Conservation (phyloP, 2,329 filamentous ascomycete genomes). For the Teratosphaeria viscida region DNA sequence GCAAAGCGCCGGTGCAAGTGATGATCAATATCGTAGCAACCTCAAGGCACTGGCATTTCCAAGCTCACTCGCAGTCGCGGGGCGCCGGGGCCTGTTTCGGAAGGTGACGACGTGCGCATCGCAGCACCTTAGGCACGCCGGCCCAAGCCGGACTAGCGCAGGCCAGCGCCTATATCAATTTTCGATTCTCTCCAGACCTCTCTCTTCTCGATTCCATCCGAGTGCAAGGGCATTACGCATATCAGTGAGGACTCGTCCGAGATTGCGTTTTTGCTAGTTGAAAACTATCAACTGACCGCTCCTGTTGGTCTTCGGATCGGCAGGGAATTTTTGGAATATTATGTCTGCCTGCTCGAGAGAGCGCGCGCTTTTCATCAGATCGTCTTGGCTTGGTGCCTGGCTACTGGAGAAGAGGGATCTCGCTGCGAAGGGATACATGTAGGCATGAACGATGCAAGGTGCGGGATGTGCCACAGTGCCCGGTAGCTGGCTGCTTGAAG, state of each 20-base stretch:
- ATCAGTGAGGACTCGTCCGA: slow-evolving; percentile 83
- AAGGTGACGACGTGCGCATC: too few relatives aligned
- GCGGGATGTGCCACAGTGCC: too few relatives aligned
- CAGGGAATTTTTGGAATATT: slow-evolving; percentile 64
- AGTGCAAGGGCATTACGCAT: slow-evolving; percentile 63
- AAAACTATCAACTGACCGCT: slow-evolving; percentile 76
- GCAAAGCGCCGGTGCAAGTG: neutral
- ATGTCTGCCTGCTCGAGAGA: neutral
- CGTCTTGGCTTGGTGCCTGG: neutral
- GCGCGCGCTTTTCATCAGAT: slow-evolving; percentile 14
- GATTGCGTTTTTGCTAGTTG: slow-evolving; percentile 83
- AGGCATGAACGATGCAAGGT: neutral
- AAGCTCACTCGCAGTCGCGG: neutral
- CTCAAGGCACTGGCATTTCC: neutral
- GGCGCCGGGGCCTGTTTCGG: neutral
- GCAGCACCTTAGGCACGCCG: neutral
- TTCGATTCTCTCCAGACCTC: neutral
- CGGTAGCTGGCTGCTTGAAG: too few relatives aligned
- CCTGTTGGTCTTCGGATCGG: slow-evolving; percentile 57
- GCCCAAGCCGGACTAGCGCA: neutral
- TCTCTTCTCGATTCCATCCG: neutral
- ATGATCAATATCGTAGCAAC: neutral
- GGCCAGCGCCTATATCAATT: neutral
- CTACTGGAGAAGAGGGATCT: slow-evolving; percentile 2
- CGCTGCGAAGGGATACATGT: neutral